A percentile compares a stretch with the other conserved stretches of the same genome.
Conservation (phyloP, 371 early-diverging fungal genomes). For the Actinomucor elegans region DNA sequence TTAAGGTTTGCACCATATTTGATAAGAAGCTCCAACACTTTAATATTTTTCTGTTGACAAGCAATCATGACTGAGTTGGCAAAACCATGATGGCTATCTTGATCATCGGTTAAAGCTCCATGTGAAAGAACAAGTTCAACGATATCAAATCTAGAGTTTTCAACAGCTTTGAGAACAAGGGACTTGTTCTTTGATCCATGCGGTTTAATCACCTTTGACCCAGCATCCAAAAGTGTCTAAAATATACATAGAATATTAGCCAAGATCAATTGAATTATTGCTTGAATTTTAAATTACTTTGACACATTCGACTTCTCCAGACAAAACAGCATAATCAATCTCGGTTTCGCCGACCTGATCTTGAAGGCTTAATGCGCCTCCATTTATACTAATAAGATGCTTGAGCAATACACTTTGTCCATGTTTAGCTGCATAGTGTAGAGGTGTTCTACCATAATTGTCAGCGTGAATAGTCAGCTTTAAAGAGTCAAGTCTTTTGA, state of each 20-base stretch:
- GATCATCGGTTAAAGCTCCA: slow-evolving; percentile 24
- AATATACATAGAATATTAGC: background rate
- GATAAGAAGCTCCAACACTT: slow-evolving; percentile 32
- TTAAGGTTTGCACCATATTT: slow-evolving; percentile 12
- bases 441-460: slow-evolving; percentile 30
- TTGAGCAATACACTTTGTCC: slow-evolving; percentile 33
- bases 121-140: slow-evolving; percentile 26
- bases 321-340: slow-evolving; percentile 47
- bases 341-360: slow-evolving; percentile 42
- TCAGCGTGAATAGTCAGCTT: slow-evolving; percentile 27
- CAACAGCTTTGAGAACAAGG: slow-evolving; percentile 22
- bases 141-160: slow-evolving; percentile 17
- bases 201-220: slow-evolving; percentile 12
- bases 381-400: slow-evolving; percentile 15
- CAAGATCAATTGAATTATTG: background rate
- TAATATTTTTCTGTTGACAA: slow-evolving; percentile 18
- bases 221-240: slow-evolving; percentile 30
- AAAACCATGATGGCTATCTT: slow-evolving; percentile 29
- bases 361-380: slow-evolving; percentile 11
- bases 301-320: slow-evolving; percentile 14
- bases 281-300: slow-evolving; percentile 17
- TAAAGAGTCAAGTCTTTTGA: slow-evolving; percentile 13
- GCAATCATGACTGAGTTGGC: slow-evolving; percentile 43
- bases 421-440: slow-evolving; percentile 54
- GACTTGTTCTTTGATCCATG: slow-evolving; percentile 11